Evolutionary conservation across 2,329 filamentous ascomycete species (phyloP), one percentile per base, ranked within the genome.

Genomic region (Exserohilum rostratum): DNA sequence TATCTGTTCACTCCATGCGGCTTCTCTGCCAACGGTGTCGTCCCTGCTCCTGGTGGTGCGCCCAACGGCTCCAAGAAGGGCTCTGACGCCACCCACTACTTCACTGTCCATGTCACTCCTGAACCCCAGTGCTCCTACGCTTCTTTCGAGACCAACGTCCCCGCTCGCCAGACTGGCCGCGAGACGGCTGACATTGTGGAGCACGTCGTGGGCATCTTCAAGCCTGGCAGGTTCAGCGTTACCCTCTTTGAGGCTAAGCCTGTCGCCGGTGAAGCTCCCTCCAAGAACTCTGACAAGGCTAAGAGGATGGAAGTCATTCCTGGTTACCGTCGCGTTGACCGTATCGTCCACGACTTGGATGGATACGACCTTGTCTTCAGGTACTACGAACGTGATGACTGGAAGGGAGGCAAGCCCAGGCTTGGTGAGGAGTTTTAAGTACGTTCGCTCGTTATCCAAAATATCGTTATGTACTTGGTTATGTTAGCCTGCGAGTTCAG

Each of bases 71-170:
- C 78, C 30, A 80, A 77, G 56, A 73, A 72, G 37, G 68, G 70
- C 37, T 75, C 71, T 6, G 70, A 74, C 42, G 68, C 70, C 11
- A 75, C 72, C 0, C 92, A 98, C 78, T 99, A 99, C 80, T 99
- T 97, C 78, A 99, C 93, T 1, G 95, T 99, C 20, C 95, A 99
- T 72, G 95, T 99, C 63, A 99, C 95, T 0, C 95, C 95, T 0
- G 95, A 99, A 82, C 91, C 93, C 12, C 87, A 96, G 69, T 99
- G 93, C 81, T 97, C 93, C 5, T 99, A 96, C 75, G 95, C 95
- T 31, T 97, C 92, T 2, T 99, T 99, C 72, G 95, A 99, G 82
- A 98, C 95, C 64, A 99, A 98, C 67, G 93, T 99, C 3, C 95
- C 95, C 1, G 90, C 91, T 22, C 88, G 87, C 5, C 91, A 96